Percentiles rank a stretch among this genome's conserved stretches.
phyloP scores from a whole-genome alignment of 345 rosid genomes.

The Pistacia vera region DNA sequence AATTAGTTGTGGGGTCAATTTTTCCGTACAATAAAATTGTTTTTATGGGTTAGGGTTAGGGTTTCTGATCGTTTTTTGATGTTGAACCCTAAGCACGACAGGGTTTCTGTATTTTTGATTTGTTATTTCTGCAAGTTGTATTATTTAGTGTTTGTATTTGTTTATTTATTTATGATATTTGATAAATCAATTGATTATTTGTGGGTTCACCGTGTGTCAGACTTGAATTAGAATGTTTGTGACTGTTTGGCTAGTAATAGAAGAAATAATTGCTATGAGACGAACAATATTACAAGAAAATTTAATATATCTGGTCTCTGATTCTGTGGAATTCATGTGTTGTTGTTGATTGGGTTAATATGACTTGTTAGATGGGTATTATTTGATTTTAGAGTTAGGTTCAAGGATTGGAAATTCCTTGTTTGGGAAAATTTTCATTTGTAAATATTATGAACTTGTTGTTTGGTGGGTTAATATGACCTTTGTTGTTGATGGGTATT shows the following conservation, averaged over 20 bases:
- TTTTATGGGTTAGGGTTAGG: constrained; percentile 10
- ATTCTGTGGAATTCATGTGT: background rate
- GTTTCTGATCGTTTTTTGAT: background rate
- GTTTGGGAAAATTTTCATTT: too few relatives aligned
- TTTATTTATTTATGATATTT: background rate
- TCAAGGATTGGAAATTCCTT: background rate
- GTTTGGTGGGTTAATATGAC: too few relatives aligned
- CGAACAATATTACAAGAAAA: background rate
- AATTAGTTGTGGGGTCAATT: background rate
- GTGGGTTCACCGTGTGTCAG: background rate
- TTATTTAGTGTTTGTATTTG: background rate
- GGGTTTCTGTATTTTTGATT: background rate
- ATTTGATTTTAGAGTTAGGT: background rate
- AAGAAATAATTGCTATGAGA: background rate
- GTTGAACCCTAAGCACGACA: background rate
- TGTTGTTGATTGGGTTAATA: background rate
- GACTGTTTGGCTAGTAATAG: background rate
- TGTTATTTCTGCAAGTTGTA: background rate
- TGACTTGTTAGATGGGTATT: background rate
- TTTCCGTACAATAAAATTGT: background rate
- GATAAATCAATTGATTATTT: background rate
- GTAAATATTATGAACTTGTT: too few relatives aligned
- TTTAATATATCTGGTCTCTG: background rate
- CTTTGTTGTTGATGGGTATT: too few relatives aligned
- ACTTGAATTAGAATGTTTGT: background rate